phyloP scores from a whole-genome alignment of 371 early-diverging fungal species.

The Mortierella sp. region DNA sequence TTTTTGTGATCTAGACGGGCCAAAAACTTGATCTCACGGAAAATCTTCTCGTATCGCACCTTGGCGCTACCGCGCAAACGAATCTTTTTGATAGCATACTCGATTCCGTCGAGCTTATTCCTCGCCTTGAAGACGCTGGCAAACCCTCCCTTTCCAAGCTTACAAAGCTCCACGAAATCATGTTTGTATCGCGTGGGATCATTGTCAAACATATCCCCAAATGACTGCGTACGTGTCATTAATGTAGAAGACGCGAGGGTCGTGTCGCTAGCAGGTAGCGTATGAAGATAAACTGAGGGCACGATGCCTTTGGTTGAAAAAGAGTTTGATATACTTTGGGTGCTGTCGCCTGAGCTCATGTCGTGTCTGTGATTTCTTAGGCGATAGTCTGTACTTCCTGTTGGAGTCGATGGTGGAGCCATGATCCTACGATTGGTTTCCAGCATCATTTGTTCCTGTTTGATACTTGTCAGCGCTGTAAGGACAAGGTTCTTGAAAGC shows the following conservation, averaged over 20 bases:
- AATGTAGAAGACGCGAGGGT: constrained; percentile 19
- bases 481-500: constrained; percentile 87
- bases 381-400: constrained; percentile 40
- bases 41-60: constrained; percentile 78
- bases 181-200: constrained; percentile 82
- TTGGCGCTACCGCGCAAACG: constrained; percentile 63
- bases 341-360: constrained; percentile 16
- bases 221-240: constrained; percentile 54
- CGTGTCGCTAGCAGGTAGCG: constrained; percentile 9
- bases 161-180: constrained; percentile 84
- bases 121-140: constrained; percentile 88
- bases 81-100: constrained; percentile 93
- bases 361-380: constrained; percentile 18
- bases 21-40: constrained; percentile 92
- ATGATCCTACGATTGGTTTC: constrained; percentile 56
- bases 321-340: constrained; percentile 27
- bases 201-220: constrained; percentile 65
- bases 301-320: constrained; percentile 32
- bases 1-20: constrained; percentile 91
- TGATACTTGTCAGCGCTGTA: constrained; percentile 81
- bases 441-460: constrained; percentile 52
- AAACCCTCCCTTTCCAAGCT: constrained; percentile 95
- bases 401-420: constrained; percentile 57
- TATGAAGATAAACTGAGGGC: constrained; percentile 30
- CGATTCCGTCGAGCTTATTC: constrained; percentile 85